Conservation (phyloP, 768 basidiomycete species). For the Psilocybe cubensis region DNA sequence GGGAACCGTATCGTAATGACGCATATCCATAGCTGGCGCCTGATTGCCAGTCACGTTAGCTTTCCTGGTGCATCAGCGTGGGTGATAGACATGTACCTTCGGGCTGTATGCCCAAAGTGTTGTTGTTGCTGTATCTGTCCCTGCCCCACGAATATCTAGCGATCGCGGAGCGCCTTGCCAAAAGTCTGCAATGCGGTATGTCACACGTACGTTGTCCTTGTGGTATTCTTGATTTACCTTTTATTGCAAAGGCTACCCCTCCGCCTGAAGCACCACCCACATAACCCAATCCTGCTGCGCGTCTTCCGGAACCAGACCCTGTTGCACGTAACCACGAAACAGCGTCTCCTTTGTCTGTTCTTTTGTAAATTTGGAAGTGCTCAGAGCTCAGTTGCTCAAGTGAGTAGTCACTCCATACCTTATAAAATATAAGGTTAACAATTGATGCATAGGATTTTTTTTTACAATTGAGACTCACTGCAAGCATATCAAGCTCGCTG, state of each 20-base stretch:
- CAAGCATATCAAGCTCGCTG: conserved; percentile 31
- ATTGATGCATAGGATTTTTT: neutral
- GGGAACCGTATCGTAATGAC: conserved; percentile 40
- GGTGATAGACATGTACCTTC: neutral
- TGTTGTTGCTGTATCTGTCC: conserved; percentile 27
- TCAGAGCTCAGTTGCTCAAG: conserved; percentile 37
- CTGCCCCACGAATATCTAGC: conserved; percentile 38
- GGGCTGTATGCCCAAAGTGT: conserved; percentile 44
- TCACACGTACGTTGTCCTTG: neutral
- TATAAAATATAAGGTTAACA: neutral
- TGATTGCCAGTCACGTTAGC: conserved; percentile 6
- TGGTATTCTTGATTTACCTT: conserved; percentile 20
- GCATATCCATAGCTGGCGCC: conserved; percentile 39
- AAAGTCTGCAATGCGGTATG: conserved; percentile 29
- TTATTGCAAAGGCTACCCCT: conserved; percentile 37
- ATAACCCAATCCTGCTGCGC: conserved; percentile 39
- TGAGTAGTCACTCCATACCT: conserved; percentile 37
- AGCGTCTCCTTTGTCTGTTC: conserved; percentile 34
- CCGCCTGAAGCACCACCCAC: conserved; percentile 38
- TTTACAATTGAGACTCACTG: conserved; percentile 18
- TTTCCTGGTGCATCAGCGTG: too few relatives aligned
- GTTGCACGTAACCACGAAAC: conserved; percentile 21
- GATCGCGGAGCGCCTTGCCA: conserved; percentile 41
- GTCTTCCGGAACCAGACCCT: conserved; percentile 34
- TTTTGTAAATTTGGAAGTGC: conserved; percentile 33